phyloP scores from a whole-genome alignment of 176 grass and related monocot species.

The Musa acuminata region DNA sequence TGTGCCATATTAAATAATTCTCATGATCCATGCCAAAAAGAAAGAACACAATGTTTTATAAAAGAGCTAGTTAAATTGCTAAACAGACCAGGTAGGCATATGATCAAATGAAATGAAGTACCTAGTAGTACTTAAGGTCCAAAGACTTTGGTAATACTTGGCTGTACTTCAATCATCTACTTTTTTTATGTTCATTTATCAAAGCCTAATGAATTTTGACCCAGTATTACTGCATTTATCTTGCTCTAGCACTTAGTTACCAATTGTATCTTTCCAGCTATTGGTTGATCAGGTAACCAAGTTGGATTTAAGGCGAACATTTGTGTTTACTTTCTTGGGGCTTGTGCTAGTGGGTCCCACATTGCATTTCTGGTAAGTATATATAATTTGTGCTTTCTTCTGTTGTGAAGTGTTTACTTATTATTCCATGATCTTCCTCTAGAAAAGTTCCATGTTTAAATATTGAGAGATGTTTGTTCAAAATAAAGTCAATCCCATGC shows the following conservation, averaged over 20 bases:
- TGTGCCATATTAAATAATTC: no score
- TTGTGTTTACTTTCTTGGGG: slow-evolving; percentile 82
- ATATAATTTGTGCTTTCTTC: neutral
- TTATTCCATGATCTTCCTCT: neutral
- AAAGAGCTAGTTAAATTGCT: neutral
- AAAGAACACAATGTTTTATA: neutral
- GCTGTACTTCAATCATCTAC: neutral
- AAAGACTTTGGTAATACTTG: neutral
- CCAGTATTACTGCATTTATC: neutral
- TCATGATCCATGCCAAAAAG: no score
- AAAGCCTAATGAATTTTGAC: neutral
- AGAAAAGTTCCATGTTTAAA: neutral
- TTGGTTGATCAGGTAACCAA: slow-evolving; percentile 42
- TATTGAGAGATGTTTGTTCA: neutral
- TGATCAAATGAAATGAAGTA: neutral
- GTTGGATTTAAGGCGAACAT: slow-evolving; percentile 68
- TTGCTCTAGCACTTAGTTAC: neutral
- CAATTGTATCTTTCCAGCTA: neutral
- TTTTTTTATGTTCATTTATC: neutral
- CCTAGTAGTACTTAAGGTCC: neutral
- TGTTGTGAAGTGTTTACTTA: neutral
- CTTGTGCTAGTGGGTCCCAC: slow-evolving; percentile 67
- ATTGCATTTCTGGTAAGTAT: slow-evolving; percentile 72
- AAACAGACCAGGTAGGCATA: neutral
- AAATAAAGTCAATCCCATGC: no score